A percentile compares a stretch with the other conserved stretches of the same genome.
Evolutionary conservation across 2,329 filamentous ascomycete genomes (phyloP).

Genomic region (Monosporascus sp.): DNA sequence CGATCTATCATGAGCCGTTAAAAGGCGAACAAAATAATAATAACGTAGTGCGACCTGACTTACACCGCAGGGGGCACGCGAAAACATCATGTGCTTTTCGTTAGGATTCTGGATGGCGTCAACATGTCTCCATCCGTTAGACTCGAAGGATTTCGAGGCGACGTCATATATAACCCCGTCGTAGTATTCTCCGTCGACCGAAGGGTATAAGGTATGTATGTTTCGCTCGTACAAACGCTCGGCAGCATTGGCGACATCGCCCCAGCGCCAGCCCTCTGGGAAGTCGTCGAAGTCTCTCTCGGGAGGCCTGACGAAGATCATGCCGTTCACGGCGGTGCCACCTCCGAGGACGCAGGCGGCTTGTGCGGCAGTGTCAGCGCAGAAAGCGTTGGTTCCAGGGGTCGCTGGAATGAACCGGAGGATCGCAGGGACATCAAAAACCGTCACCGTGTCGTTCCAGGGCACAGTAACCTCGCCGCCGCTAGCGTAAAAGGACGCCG

Average conservation of each 20-base stretch:
- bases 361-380: conserved; percentile 28
- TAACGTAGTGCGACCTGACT: neutral
- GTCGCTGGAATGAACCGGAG: conserved; percentile 17
- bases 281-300: conserved; percentile 26
- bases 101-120: conserved; percentile 10
- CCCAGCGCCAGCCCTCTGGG: conserved; percentile 24
- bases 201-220: conserved; percentile 20
- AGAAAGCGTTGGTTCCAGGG: conserved; percentile 22
- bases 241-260: conserved; percentile 19
- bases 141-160: conserved; percentile 9
- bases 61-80: neutral
- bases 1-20: conserved; percentile 45
- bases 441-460: conserved; percentile 28
- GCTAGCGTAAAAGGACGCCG: conserved; percentile 25
- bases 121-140: conserved; percentile 9
- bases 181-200: conserved; percentile 17
- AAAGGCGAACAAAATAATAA: neutral
- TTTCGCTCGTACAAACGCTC: conserved; percentile 21
- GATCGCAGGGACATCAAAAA: conserved; percentile 25
- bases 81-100: conserved; percentile 9
- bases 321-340: conserved; percentile 27
- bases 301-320: conserved; percentile 27
- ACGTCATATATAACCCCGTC: conserved; percentile 11
- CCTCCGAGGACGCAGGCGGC: conserved; percentile 34
- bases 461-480: conserved; percentile 22